These are phyloP conservation scores for Vitis labrusca DNA, from an alignment of 164 flowering plant species.

Conservation along the genomic window DNA sequence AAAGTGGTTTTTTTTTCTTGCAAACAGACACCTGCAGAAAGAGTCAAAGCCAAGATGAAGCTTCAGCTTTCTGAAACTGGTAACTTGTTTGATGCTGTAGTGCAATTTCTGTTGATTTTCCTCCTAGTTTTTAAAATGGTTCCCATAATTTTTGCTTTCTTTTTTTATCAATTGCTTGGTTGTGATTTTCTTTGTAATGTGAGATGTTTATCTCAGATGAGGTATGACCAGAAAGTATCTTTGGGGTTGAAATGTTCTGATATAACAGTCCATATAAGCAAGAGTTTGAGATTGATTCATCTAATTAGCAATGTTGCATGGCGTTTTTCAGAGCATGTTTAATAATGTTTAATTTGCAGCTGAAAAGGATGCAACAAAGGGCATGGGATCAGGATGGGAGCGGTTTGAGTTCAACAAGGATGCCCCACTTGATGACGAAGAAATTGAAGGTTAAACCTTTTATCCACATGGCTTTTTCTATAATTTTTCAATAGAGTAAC, in stretches of 20 bases:
- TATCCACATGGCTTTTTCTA: neutral
- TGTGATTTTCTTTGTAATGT: no score
- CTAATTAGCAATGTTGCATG: neutral
- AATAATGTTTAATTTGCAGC: constrained; percentile 33
- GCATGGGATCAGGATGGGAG: constrained; percentile 85
- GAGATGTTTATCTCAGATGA: no score
- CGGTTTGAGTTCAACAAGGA: constrained; percentile 93
- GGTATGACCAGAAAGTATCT: no score
- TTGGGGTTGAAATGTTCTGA: no score
- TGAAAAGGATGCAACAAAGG: constrained; percentile 58
- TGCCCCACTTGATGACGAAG: constrained; percentile 94
- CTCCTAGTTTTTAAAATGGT: neutral
- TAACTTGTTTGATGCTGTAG: constrained; percentile 23
- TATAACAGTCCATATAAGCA: no score
- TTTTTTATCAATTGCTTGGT: neutral
- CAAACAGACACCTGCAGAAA: constrained; percentile 77
- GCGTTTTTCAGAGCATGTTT: neutral
- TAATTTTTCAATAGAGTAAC: neutral
- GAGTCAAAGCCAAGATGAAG: constrained; percentile 91
- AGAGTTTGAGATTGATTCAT: no score
- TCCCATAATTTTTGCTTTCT: neutral
- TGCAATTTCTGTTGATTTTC: neutral
- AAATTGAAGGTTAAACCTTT: constrained; percentile 65
- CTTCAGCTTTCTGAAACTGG: constrained; percentile 90
- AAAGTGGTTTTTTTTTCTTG: constrained; percentile 6